Base-by-base conservation (phyloP, 2,329 filamentous ascomycete species). In the Didymella arachidicola region DNA sequence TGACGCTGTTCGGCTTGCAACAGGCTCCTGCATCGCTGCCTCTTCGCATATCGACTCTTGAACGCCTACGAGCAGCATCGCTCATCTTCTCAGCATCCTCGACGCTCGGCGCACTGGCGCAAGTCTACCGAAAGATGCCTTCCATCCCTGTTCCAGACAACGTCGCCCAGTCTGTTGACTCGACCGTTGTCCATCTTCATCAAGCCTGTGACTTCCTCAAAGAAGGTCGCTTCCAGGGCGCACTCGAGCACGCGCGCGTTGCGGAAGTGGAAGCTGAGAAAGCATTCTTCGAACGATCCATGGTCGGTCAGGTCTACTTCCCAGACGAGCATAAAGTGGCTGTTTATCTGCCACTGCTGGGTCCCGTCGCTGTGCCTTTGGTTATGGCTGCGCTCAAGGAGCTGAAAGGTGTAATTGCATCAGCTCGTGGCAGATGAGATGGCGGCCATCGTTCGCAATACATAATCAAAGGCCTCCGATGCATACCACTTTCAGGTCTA, bases 271-370 rank as follows among this genome's bases (percentile, higher is more conserved):
- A 96, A 73, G 94, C 93, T 0, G 95, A 99, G 76, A 88, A 90
- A 60, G 94, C 94, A 0, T 99, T 99, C 78, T 99, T 99, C 68
- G 95, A 99, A 78, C 96, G 96, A 79, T 96, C 91, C 72, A 99
- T 99, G 95, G 95, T 99, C 12, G 95, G 93, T 0, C 95, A 98
- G 79, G 89, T 98, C 2, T 99, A 98, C 77, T 99, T 99, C 77
- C 95, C 95, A 0, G 95, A 99, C 72, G 95, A 99, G 79, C 95
- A 99, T 77, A 99, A 98, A 78, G 87, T 99, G 25, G 95, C 95
- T 0, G 95, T 99, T 0, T 99, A 99, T 75, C 79, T 99, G 68
- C 95, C 95, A 1, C 80, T 99, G 11, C 79, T 99, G 39, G 95
- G 95, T 0, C 95, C 95, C 0, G 88, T 98, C 39, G 93, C 91